Evolutionary conservation across 2,329 filamentous ascomycete species (phyloP), one percentile per base, ranked within the genome.

Genomic region (Metarhizium rileyi): DNA sequence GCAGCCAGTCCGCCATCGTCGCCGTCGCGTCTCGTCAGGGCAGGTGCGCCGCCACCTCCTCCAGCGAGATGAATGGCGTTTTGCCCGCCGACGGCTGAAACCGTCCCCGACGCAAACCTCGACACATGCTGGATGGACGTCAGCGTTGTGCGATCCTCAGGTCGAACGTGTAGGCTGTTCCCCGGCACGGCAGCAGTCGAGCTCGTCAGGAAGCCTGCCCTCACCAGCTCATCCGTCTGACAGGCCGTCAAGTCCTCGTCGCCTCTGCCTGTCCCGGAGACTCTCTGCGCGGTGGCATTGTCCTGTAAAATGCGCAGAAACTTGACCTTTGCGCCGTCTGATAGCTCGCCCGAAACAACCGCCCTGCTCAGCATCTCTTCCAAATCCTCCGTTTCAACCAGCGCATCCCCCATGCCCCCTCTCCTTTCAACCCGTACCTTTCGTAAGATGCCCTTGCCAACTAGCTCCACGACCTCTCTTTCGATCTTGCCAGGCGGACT

Each of bases 11-110:
- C 50, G 12, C 28, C 33, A 23, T n/a, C 49, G 10, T 48, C 50
- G 12, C 28, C 33, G 33, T n/a, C 49, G 10, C 36, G n/a, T 6
- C 27, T 28, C 28, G 30, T 30, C 22, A 23, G 26, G 14, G 35
- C 35, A 22, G 30, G 10, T n/a, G 27, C 58, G 25, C 60, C 72
- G 48, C 74, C 72, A 8, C 69, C 63, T 6, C 84, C 85, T 16
- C 84, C 84, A 2, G 75, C 78, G 45, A 74, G 75, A 59, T 84
- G 78, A 5, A 87, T 69, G 2, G 80, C 83, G 20, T 78, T 78
- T n/a, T 71, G 67, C 4, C 85, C 85, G 1, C 86, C 86, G 1
- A 89, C 80, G 1, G 86, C 84, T 6, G 73, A 83, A 2, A 85
- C 59, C 3, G 81, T 82, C 14, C 86, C 86, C 1, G 86, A 84